These are phyloP conservation scores for Leptographium radiaticola DNA, from an alignment of 2,329 filamentous ascomycete species.

Conservation along the genomic window DNA sequence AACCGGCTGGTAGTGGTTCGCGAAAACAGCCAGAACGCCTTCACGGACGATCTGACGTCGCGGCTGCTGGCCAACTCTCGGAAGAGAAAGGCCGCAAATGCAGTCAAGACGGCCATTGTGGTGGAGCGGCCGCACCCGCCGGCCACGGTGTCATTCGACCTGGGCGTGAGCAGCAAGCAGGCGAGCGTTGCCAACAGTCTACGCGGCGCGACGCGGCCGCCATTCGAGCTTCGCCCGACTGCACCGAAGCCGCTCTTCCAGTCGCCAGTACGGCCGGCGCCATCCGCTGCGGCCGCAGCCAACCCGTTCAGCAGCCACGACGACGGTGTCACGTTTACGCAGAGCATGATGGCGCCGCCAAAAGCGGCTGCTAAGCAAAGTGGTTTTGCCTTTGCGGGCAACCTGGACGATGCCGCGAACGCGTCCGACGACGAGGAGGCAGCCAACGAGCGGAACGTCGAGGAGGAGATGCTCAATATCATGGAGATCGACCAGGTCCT, in stretches of 20 bases:
- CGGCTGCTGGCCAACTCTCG: conserved; percentile 20
- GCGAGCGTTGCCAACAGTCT: conserved; percentile 14
- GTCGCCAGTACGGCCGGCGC: not conserved
- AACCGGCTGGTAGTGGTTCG: conserved; percentile 40
- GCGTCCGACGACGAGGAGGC: conserved; percentile 32
- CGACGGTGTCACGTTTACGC: conserved; percentile 15
- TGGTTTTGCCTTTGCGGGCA: conserved; percentile 36
- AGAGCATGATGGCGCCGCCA: conserved; percentile 13
- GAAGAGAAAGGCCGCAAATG: conserved; percentile 23
- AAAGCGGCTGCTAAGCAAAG: conserved; percentile 3
- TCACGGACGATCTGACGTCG: conserved; percentile 12
- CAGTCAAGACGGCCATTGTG: conserved; percentile 37
- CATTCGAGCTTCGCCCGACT: not conserved
- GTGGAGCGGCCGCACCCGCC: conserved; percentile 33
- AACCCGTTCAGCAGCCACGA: conserved; percentile 11
- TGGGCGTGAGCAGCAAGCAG: conserved; percentile 30
- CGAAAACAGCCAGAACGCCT: conserved; percentile 29
- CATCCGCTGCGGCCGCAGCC: not conserved
- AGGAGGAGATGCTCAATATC: conserved; percentile 50
- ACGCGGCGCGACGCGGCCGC: conserved; percentile 13
- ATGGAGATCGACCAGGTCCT: conserved; percentile 52
- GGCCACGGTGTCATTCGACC: conserved; percentile 33
- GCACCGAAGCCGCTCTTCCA: conserved; percentile 7
- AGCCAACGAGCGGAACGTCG: conserved; percentile 36
- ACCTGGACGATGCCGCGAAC: conserved; percentile 40